Conservation (phyloP, 306 rosid genomes). For the barrel medic (Medicago truncatula) region DNA sequence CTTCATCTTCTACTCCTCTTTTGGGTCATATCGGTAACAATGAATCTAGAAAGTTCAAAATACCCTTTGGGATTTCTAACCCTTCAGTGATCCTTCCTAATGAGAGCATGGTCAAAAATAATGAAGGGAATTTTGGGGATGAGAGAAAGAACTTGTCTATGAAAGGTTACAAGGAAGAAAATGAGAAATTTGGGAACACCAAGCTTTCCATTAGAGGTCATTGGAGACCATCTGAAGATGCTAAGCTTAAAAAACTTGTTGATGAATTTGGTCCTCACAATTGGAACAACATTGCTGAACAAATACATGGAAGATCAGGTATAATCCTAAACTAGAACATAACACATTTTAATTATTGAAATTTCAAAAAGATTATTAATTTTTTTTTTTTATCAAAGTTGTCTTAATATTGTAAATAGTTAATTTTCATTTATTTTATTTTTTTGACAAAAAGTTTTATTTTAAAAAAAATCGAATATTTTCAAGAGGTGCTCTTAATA, state of each 20-base stretch:
- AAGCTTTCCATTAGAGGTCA: constrained; percentile 79
- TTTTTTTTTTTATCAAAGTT: neutral
- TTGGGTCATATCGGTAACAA: constrained; percentile 6
- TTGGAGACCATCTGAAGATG: constrained; percentile 91
- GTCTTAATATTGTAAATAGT: neutral
- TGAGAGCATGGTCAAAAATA: constrained; percentile 27
- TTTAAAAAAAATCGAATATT: neutral
- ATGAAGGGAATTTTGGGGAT: constrained; percentile 6
- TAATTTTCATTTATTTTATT: neutral
- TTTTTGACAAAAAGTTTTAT: neutral
- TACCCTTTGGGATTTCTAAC: constrained; percentile 49
- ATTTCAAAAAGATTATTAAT: neutral
- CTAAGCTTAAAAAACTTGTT: constrained; percentile 78
- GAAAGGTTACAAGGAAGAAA: neutral
- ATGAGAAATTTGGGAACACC: constrained; percentile 35
- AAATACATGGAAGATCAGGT: constrained; percentile 89
- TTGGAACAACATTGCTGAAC: constrained; percentile 84
- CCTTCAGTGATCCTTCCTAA: constrained; percentile 25
- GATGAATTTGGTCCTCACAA: constrained; percentile 84
- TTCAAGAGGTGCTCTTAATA: neutral
- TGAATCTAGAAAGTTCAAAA: constrained; percentile 35
- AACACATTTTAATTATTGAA: neutral
- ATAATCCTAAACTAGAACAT: neutral
- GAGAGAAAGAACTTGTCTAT: constrained; percentile 19
- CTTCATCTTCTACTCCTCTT: constrained; percentile 26